These are phyloP conservation scores for Entomortierella lignicola DNA, from an alignment of 192 early-diverging fungal species.

Conservation along the genomic window DNA sequence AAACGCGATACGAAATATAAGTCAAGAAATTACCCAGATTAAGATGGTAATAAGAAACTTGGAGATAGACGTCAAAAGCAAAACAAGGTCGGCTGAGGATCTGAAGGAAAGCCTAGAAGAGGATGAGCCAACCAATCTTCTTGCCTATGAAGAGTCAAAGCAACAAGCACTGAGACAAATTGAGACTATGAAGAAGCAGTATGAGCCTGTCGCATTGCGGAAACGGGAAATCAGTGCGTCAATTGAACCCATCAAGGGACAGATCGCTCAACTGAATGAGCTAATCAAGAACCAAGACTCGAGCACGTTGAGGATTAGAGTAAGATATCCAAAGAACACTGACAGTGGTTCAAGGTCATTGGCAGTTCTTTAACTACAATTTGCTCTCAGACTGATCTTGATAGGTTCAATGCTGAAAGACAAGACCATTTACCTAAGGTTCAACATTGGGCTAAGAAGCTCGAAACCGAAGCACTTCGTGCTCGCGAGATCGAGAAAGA, in stretches of 20 bases:
- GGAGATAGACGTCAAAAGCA: slow-evolving; percentile 27
- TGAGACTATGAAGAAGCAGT: slow-evolving; percentile 70
- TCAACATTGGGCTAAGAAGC: slow-evolving; percentile 67
- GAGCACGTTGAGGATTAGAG: slow-evolving; percentile 15
- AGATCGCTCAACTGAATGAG: slow-evolving; percentile 54
- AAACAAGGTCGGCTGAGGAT: slow-evolving; percentile 12
- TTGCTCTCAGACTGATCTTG: slow-evolving; percentile 22
- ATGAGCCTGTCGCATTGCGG: slow-evolving; percentile 62
- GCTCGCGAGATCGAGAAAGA: slow-evolving; percentile 31
- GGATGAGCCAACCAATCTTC: slow-evolving; percentile 72
- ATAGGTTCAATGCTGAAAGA: slow-evolving; percentile 13
- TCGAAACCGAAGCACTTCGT: slow-evolving; percentile 45
- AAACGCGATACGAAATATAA: background rate
- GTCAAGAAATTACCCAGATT: background rate
- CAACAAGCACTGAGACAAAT: slow-evolving; percentile 61
- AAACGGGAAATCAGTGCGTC: slow-evolving; percentile 36
- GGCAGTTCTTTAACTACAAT: background rate
- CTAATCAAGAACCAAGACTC: slow-evolving; percentile 16
- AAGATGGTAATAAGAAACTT: slow-evolving; percentile 5
- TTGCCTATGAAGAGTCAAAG: slow-evolving; percentile 65
- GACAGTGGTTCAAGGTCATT: background rate
- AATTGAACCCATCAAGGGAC: slow-evolving; percentile 53
- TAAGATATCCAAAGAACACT: slow-evolving; percentile 8
- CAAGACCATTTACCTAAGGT: slow-evolving; percentile 9
- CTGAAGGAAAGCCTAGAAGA: slow-evolving; percentile 48